Percentiles rank a stretch among this genome's conserved stretches.
These are phyloP conservation scores for Odontarrhena argentea DNA, from an alignment of 345 rosid species.

Conservation along the genomic window DNA sequence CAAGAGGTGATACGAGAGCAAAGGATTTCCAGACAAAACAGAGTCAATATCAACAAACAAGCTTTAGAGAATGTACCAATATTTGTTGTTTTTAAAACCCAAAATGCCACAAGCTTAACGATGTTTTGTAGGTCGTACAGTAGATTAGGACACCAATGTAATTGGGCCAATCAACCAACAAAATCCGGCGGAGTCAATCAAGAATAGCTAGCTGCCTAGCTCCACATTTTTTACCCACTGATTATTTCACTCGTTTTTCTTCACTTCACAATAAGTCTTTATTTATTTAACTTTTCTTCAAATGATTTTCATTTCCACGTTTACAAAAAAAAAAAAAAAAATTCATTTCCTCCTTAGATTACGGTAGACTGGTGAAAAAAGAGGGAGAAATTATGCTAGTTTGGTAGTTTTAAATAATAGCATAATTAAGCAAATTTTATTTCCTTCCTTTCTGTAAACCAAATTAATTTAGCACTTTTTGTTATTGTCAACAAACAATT, in stretches of 20 bases:
- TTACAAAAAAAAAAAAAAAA: not conserved
- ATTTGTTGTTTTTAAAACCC: no score
- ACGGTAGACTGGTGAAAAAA: slow-evolving; percentile 16
- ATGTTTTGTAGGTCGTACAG: not conserved
- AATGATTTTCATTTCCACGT: not conserved
- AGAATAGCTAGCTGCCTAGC: not conserved
- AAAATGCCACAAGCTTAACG: not conserved
- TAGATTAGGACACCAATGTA: not conserved
- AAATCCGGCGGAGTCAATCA: not conserved
- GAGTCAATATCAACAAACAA: no score
- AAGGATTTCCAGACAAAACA: no score
- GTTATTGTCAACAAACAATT: not conserved
- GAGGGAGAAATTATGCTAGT: slow-evolving; percentile 6
- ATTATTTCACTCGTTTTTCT: not conserved
- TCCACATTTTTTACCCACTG: no score
- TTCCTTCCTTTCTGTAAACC: not conserved
- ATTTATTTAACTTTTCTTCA: not conserved
- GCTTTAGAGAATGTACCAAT: no score
- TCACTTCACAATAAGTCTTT: not conserved
- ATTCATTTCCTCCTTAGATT: not conserved
- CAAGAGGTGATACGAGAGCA: no score
- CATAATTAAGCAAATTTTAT: not conserved
- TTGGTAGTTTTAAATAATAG: slow-evolving; percentile 7
- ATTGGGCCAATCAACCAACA: no score
- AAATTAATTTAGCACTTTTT: not conserved